A percentile compares a stretch with the other conserved stretches of the same genome.
These are phyloP conservation scores for Dimocarpus longan DNA, from an alignment of 345 rosid species.

Conservation along the genomic window DNA sequence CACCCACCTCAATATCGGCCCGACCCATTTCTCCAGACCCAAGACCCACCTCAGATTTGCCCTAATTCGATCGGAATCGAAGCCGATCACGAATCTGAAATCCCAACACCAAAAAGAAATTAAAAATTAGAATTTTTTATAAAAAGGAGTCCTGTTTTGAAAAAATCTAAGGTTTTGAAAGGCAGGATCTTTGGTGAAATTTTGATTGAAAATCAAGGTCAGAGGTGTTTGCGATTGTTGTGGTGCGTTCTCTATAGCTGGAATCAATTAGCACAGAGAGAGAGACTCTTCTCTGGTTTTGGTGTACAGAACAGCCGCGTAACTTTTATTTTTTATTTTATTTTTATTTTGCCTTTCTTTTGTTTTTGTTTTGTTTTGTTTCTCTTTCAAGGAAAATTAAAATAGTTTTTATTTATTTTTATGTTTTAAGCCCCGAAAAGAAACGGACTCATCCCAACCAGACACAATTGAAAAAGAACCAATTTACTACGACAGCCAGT, in stretches of 20 bases:
- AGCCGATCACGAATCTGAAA: conserved; percentile 44
- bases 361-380: not conserved
- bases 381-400: not conserved
- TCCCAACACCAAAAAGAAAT: not conserved
- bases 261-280: conserved; percentile 42
- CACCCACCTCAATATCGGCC: conserved; percentile 18
- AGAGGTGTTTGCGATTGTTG: conserved; percentile 19
- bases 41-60: conserved; percentile 36
- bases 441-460: conserved; percentile 15
- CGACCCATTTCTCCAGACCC: conserved; percentile 32
- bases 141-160: not conserved
- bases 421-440: conserved; percentile 18
- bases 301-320: conserved; percentile 53
- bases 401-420: not conserved
- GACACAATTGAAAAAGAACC: not conserved
- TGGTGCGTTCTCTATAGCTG: conserved; percentile 50
- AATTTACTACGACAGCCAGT: not conserved
- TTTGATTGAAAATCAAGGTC: not conserved
- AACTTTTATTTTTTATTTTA: conserved; percentile 28
- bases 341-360: conserved; percentile 8
- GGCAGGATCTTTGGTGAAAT: conserved; percentile 12
- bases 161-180: conserved; percentile 6
- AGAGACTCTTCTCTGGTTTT: conserved; percentile 43
- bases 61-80: conserved; percentile 34
- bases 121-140: not conserved